Evolutionary conservation across 495 filamentous ascomycete genomes (phyloP).

Genomic region (Aspergillus diversus): DNA sequence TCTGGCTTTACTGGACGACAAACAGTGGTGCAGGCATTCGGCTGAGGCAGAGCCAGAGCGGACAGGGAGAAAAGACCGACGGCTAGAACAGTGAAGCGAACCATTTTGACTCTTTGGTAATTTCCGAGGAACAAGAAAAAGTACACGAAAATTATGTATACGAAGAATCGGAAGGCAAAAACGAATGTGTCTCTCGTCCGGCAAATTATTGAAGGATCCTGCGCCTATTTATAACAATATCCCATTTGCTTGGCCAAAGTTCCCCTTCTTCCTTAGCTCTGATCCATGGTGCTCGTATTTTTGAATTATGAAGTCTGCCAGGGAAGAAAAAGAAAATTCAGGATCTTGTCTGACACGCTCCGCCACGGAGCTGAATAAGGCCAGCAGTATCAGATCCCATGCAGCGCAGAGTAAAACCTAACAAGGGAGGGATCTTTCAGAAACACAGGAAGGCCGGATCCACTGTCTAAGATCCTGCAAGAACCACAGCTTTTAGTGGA

Average conservation of each 20-base stretch:
- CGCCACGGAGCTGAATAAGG: neutral
- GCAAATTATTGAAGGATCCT: neutral
- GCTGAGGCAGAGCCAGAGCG: slow-evolving; percentile 8
- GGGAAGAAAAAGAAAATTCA: neutral
- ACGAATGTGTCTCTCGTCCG: neutral
- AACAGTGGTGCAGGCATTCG: slow-evolving; percentile 5
- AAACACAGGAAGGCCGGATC: neutral
- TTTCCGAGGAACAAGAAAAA: neutral
- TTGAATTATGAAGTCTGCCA: neutral
- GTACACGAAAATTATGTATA: neutral
- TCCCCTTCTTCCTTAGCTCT: neutral
- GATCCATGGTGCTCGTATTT: neutral
- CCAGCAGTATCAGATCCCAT: neutral
- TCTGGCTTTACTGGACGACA: slow-evolving; percentile 8
- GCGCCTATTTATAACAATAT: neutral
- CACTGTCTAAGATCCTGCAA: neutral
- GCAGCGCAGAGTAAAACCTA: neutral
- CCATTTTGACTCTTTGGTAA: slow-evolving; percentile 7
- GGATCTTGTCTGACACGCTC: neutral
- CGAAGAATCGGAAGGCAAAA: neutral
- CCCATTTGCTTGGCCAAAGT: neutral
- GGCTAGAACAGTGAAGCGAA: slow-evolving; percentile 7
- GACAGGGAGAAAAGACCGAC: neutral
- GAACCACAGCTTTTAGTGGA: neutral
- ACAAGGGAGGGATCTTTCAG: neutral